Base-by-base conservation (phyloP, 1,139 yeast species). In the Kurtzmaniella quercitrusa region DNA sequence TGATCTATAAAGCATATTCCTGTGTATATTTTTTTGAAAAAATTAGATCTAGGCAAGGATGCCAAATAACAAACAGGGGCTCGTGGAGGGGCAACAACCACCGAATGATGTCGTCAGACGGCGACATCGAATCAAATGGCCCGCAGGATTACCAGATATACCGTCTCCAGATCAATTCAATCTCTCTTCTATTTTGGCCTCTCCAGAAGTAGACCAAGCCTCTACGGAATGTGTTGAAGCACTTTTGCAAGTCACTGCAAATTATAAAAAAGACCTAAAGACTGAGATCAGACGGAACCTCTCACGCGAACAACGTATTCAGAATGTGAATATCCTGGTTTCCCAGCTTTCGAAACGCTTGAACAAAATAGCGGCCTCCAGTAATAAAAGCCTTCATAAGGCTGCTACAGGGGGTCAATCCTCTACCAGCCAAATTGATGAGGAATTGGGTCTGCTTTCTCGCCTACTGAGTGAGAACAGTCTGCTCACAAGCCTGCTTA, bases 201-300 rank as follows among this genome's bases (percentile, higher is more conserved):
- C 37, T 5, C 17, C 23, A 14, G 37, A 19, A n/a, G 17, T 19
- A 34, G 26, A 18, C 5, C 34, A 30, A 14, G 37, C 37, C 16
- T 23, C 71, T 5, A 58, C 59, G 9, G 66, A 63, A 33, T 66
- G 72, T 20, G 54, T 60, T 0, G 59, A 61, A 12, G 58, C 74
- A 17, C 49, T 75, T 5, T 43, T 66, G 18, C 49, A 55, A 8
- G 75, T 71, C 4, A 54, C 69, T 2, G 36, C 52, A 14, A 66
- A 65, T 43, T 76, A 72, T 51, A 69, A 68, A 38, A 53, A 59
- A 35, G 81, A 76, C 49, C 54, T 76, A 41, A 63, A 71, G 45
- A 48, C 50, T 15, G 72, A 65, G 43, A 61, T 72, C 36, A 60
- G 68, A 39, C 56, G 52, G 33, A 65, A 66, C 42, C 50, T 73